phyloP scores from a whole-genome alignment of 2,329 filamentous ascomycete genomes.

The Lachnellula hyalina region DNA sequence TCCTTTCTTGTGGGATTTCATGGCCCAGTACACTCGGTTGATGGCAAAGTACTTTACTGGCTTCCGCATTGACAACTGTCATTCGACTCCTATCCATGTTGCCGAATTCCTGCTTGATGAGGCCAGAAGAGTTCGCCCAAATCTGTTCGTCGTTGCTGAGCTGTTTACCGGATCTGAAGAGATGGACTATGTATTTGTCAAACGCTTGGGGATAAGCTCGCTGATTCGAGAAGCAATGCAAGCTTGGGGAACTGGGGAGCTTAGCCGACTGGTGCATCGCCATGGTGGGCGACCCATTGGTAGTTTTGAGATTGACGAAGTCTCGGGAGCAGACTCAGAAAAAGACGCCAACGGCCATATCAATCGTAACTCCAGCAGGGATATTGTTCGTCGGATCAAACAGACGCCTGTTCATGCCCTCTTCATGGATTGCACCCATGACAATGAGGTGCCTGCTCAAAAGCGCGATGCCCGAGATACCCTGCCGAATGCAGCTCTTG shows the following conservation, averaged over 20 bases:
- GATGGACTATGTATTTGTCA: constrained; percentile 94
- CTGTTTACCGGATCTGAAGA: constrained; percentile 94
- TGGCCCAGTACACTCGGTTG: constrained; percentile 85
- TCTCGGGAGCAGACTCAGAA: constrained; percentile 56
- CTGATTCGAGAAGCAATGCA: constrained; percentile 98
- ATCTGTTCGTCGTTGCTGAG: constrained; percentile 89
- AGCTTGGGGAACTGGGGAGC: constrained; percentile 88
- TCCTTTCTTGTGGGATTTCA: constrained; percentile 91
- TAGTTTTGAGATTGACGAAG: constrained; percentile 91
- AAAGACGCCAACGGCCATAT: constrained; percentile 24
- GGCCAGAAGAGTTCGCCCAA: constrained; percentile 79
- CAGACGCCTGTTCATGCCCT: constrained; percentile 86
- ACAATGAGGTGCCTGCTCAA: constrained; percentile 94
- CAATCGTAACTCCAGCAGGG: constrained; percentile 30
- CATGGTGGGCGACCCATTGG: constrained; percentile 93
- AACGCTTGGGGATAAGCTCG: constrained; percentile 82
- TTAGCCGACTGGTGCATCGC: constrained; percentile 87
- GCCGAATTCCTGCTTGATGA: constrained; percentile 93
- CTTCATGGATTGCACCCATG: constrained; percentile 99
- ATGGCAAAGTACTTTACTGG: constrained; percentile 94
- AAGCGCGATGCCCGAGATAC: constrained; percentile 93
- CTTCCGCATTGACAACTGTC: constrained; percentile 96
- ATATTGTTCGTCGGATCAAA: constrained; percentile 71
- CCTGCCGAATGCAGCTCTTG: constrained; percentile 85
- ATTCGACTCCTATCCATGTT: constrained; percentile 91